Evolutionary conservation across 1,284 basidiomycete genomes (phyloP).

Genomic region (Trichosporon sp.): DNA sequence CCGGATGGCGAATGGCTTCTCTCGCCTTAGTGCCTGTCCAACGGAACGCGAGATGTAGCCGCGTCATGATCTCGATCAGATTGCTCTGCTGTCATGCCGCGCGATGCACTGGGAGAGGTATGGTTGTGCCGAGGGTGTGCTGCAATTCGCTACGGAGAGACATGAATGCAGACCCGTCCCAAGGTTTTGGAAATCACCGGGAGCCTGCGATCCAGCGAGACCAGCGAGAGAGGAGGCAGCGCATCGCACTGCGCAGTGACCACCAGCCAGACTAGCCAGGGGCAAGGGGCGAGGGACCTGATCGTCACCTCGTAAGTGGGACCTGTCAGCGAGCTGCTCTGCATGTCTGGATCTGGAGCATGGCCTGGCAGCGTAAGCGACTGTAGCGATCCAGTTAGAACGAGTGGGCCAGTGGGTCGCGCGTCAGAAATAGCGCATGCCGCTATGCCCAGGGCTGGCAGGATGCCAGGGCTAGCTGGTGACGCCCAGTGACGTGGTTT

Average conservation of each 20-base stretch:
- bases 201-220: background rate
- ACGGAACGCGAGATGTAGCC: background rate
- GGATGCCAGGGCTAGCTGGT: background rate
- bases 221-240: background rate
- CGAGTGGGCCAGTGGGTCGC: background rate
- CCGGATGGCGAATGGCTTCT: background rate
- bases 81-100: background rate
- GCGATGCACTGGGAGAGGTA: too few relatives aligned
- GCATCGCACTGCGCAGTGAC: background rate
- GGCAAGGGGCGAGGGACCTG: background rate
- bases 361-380: too few relatives aligned
- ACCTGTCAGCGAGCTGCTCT: background rate
- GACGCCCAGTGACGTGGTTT: conserved; percentile 10
- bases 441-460: background rate
- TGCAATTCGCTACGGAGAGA: conserved; percentile 4
- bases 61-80: conserved; percentile 3
- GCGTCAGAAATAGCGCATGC: conserved; percentile 9
- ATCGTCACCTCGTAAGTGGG: background rate
- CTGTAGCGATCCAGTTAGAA: too few relatives aligned
- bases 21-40: background rate
- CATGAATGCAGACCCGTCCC: background rate
- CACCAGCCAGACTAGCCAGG: background rate
- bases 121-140: background rate
- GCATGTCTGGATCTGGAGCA: too few relatives aligned
- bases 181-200: background rate